Evolutionary conservation across 192 early-diverging fungal genomes (phyloP), one percentile per base, ranked within the genome.

Genomic region (Coemansia sp.): DNA sequence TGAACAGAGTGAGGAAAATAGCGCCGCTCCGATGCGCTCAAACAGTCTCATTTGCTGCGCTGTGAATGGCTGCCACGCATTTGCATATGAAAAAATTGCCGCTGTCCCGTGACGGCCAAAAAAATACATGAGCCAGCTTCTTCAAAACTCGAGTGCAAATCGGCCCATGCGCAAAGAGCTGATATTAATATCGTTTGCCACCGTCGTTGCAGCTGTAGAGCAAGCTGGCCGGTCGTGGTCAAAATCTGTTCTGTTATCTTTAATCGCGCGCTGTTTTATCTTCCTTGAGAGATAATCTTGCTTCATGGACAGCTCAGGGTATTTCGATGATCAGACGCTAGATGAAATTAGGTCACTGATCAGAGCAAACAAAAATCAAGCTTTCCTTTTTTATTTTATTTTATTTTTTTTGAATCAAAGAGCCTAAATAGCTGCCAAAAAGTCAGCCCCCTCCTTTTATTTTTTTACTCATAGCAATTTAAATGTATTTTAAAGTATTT

Each of bases 71-170:
- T 51, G 62, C 62, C 14, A 45, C 42, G 14, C 42, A 45, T 45
- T 45, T 45, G 42, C 42, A 45, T 45, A 45, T 45, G 42, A 61
- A 69, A 69, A 69, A 69, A 50, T 57, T 18, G 18, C 60, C 51
- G 51, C 67, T 29, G 8, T 57, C 55, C 64, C 28, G 49, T 51
- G 49, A 52, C n/a, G 42, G 52, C 52, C 52, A 25, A 54, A 25
- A 25, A 54, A 54, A 29, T 25, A 25, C 22, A 25, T 25, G 22
- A 14, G 52, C 52, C 42, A 45, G 14, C 1, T 25, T 25, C 22
- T 25, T 25, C 22, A 25, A 25, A 12, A 12, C 14, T 12, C 7
- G 42, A 45, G 42, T 5, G 42, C 42, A 45, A 45, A 45, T 45
- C 42, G 42, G 42, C 42, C 42, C 42, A 45, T 45, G 42, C 42